These are phyloP conservation scores for Sphaerulina musiva DNA, from an alignment of 2,329 filamentous ascomycete genomes.

Conservation along the genomic window DNA sequence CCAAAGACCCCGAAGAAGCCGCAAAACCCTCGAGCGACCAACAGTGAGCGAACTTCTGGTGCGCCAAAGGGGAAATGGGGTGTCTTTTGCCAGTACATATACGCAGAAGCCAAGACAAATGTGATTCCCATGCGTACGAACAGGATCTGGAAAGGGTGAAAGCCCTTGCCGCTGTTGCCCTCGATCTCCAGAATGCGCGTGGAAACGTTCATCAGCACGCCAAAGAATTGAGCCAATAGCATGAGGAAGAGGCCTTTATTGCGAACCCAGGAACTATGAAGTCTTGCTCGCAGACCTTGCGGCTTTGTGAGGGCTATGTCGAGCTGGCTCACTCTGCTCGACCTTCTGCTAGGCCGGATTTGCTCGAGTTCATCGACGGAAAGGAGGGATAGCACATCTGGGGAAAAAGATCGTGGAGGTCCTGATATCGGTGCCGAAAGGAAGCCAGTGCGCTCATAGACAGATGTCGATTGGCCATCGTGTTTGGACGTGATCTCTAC, in stretches of 20 bases:
- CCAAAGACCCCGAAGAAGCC: conserved; percentile 56
- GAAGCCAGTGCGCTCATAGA: conserved; percentile 17
- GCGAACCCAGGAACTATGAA: conserved; percentile 48
- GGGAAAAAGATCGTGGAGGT: conserved; percentile 36
- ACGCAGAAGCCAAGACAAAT: conserved; percentile 52
- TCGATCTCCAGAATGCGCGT: conserved; percentile 67
- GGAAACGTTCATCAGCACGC: conserved; percentile 75
- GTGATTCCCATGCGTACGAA: conserved; percentile 76
- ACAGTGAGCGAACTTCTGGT: conserved; percentile 58
- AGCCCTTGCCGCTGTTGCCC: conserved; percentile 58
- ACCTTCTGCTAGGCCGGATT: conserved; percentile 16
- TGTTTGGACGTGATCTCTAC: neutral
- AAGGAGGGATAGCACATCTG: conserved; percentile 40
- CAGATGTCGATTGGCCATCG: neutral
- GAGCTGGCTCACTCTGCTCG: conserved; percentile 3
- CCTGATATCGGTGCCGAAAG: conserved; percentile 26
- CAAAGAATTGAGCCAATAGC: conserved; percentile 70
- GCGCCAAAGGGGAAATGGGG: conserved; percentile 65
- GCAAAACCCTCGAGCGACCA: conserved; percentile 60
- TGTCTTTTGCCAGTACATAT: conserved; percentile 65
- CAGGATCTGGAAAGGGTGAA: conserved; percentile 79
- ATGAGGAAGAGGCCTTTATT: conserved; percentile 72
- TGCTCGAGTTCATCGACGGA: conserved; percentile 32
- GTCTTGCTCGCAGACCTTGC: conserved; percentile 19
- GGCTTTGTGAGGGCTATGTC: neutral